Evolutionary conservation across 768 basidiomycete species (phyloP), one percentile per base, ranked within the genome.

Genomic region (Lactarius psammicola): DNA sequence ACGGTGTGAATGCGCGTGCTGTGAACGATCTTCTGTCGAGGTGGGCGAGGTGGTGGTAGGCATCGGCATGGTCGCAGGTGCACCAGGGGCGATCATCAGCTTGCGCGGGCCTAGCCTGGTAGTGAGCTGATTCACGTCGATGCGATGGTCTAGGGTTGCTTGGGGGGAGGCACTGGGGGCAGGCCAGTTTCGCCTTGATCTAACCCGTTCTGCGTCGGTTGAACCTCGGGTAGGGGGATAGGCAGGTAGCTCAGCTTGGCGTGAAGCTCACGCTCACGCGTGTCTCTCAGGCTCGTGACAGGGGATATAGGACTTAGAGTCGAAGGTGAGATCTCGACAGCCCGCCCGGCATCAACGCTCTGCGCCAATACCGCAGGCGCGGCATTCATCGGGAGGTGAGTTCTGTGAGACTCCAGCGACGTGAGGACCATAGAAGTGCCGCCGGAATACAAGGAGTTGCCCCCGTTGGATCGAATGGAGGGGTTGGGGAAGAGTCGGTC

Each of bases 401-500:
- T 56, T 28, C 60, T 38, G 42, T 68, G 65, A 20, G 67, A 62
- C 17, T 42, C 65, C 26, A 60, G 62, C 28, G 64, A 59, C 15
- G 60, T 20, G 46, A 34, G 20, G 20, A 53, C 40, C 18, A 54
- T n/a, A 30, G 67, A 61, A 15, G 44, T 44, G 23, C 28, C 34
- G 17, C 64, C 64, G 11, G 67, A 68, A 13, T 33, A n/a, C 1
- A 51, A 53, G 4, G 65, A 57, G 23, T 58, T 34, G 23, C 28
- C 59, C 17, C 40, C 58, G 6, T 66, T 58, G 20, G 56, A 68
- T 42, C 30, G 56, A 34, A 56, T 49, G 1, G 59, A 56, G 4
- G 23, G 59, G 10, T 57, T 60, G 8, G 55, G 66, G 56, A 68
- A 68, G 42, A 68, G 67, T 18, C 67, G 60, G 8, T 55, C 49